Conservation (phyloP, 805 yeast species). For the Ascoidea rubescens region DNA sequence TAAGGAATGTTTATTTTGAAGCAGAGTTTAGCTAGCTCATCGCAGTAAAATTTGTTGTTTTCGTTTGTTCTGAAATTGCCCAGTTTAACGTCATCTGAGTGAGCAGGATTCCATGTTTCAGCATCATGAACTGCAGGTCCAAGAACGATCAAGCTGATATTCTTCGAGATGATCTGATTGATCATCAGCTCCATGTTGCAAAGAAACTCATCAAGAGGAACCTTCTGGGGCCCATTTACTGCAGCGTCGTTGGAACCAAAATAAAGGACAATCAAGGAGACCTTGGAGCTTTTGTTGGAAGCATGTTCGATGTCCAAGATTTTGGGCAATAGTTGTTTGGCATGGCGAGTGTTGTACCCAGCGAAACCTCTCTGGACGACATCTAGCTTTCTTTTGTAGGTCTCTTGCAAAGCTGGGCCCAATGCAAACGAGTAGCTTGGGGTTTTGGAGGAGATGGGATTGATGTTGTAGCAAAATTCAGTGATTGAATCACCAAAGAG, state of each 20-base stretch:
- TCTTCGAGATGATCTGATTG: conserved; percentile 22
- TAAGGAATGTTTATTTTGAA: conserved; percentile 34
- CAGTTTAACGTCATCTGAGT: conserved; percentile 21
- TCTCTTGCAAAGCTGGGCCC: conserved; percentile 34
- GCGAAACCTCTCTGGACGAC: conserved; percentile 60
- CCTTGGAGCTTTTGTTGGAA: conserved; percentile 15
- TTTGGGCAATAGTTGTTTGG: conserved; percentile 31
- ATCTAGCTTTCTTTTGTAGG: conserved; percentile 51
- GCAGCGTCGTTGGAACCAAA: conserved; percentile 76
- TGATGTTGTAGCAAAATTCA: conserved; percentile 28
- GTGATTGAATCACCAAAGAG: conserved; percentile 66
- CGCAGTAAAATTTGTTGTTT: conserved; percentile 33
- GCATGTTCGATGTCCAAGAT: conserved; percentile 36
- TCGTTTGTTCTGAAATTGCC: conserved; percentile 34
- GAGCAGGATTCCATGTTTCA: conserved; percentile 23
- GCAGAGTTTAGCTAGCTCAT: conserved; percentile 34
- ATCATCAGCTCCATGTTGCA: conserved; percentile 34
- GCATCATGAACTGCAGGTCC: conserved; percentile 49
- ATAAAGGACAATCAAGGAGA: conserved; percentile 40
- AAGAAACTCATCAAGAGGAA: conserved; percentile 34
- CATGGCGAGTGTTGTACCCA: conserved; percentile 66
- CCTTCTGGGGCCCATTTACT: conserved; percentile 27
- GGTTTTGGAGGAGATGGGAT: conserved; percentile 3
- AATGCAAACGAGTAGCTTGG: conserved; percentile 25
- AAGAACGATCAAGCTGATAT: conserved; percentile 40